Percentiles rank a stretch among this genome's conserved stretches.
Conservation (phyloP, 257 asterid genomes). For the Solanum appendiculatum region DNA sequence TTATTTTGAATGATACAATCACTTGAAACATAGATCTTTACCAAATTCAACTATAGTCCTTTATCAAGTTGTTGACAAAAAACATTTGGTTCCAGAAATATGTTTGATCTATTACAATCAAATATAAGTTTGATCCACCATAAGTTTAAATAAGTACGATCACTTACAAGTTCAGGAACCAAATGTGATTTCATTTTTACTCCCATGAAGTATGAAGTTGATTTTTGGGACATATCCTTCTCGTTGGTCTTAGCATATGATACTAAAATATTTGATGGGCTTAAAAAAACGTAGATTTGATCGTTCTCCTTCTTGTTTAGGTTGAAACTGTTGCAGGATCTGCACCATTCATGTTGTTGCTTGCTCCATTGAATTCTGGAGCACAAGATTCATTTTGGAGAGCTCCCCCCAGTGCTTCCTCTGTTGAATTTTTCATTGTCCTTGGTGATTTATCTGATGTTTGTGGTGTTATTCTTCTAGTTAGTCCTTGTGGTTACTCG, state of each 20-base stretch:
- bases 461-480: constrained; percentile 71
- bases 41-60: neutral
- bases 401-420: constrained; percentile 69
- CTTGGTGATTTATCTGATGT: constrained; percentile 78
- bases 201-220: neutral
- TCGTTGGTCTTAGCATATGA: neutral
- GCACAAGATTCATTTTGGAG: constrained; percentile 74
- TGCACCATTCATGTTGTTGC: constrained; percentile 69
- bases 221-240: neutral
- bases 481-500: constrained; percentile 92
- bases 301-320: constrained; percentile 24
- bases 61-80: neutral
- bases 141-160: neutral
- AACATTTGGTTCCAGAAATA: neutral
- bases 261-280: neutral
- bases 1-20: neutral
- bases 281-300: neutral
- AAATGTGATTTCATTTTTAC: neutral
- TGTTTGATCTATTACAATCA: neutral
- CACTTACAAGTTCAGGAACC: neutral
- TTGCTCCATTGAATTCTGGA: constrained; percentile 66
- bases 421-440: constrained; percentile 75
- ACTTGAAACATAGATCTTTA: neutral
- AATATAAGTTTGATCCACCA: neutral
- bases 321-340: constrained; percentile 87